These are phyloP conservation scores for Suhomyces wounanorum DNA, from an alignment of 1,139 yeast genomes.

Conservation along the genomic window DNA sequence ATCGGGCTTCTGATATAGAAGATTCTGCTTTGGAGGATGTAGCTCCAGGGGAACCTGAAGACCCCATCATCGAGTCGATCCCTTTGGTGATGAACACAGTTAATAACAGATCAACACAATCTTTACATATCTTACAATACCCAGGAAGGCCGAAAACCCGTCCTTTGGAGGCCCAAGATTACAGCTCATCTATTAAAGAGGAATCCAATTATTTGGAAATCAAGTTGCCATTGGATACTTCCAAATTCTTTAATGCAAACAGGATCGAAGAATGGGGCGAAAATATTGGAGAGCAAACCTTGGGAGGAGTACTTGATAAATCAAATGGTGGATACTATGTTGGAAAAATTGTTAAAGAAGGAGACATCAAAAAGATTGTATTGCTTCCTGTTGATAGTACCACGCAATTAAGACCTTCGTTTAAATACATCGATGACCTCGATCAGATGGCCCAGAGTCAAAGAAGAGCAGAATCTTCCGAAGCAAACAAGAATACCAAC, in stretches of 20 bases:
- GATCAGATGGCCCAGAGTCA: slow-evolving; percentile 33
- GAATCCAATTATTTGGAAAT: slow-evolving; percentile 61
- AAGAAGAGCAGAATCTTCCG: slow-evolving; percentile 28
- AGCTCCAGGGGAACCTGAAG: slow-evolving; percentile 49
- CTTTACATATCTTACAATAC: slow-evolving; percentile 58
- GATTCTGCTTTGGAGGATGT: slow-evolving; percentile 13
- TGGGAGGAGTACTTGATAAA: slow-evolving; percentile 66
- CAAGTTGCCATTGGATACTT: slow-evolving; percentile 68
- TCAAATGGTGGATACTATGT: slow-evolving; percentile 55
- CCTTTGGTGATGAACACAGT: slow-evolving; percentile 54
- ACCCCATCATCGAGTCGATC: slow-evolving; percentile 75
- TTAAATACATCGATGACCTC: slow-evolving; percentile 68
- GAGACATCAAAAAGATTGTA: slow-evolving; percentile 46
- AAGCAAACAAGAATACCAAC: slow-evolving; percentile 39
- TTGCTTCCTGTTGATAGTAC: slow-evolving; percentile 67
- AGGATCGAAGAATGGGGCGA: slow-evolving; percentile 68
- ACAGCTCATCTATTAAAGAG: slow-evolving; percentile 61
- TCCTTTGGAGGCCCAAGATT: slow-evolving; percentile 45
- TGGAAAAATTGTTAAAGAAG: slow-evolving; percentile 32
- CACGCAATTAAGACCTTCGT: slow-evolving; percentile 79
- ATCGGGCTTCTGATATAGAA: slow-evolving; percentile 9
- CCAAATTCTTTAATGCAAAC: slow-evolving; percentile 61
- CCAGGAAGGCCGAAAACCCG: slow-evolving; percentile 64
- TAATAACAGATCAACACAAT: slow-evolving; percentile 25
- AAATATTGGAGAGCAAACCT: slow-evolving; percentile 56